phyloP scores from a whole-genome alignment of 805 yeast species.

The Saccharomycopsis sp. region DNA sequence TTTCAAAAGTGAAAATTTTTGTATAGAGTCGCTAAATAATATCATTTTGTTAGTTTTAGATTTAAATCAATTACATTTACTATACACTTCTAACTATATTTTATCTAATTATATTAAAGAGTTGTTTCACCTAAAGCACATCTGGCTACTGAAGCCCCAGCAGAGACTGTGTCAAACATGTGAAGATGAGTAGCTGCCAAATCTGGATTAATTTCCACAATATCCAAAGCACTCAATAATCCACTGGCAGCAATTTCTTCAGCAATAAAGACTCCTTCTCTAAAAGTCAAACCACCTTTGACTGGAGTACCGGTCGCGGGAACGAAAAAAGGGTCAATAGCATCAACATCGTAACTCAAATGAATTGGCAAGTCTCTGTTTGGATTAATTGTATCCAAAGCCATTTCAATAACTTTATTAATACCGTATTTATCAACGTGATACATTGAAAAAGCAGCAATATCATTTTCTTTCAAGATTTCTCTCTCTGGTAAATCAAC shows the following conservation, averaged over 20 bases:
- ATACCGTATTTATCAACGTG: conserved; percentile 94
- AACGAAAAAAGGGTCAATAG: conserved; percentile 87
- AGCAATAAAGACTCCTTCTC: conserved; percentile 89
- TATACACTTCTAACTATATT: too few species aligned
- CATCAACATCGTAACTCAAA: conserved; percentile 92
- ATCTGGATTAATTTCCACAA: conserved; percentile 90
- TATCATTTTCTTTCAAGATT: conserved; percentile 61
- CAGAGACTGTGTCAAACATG: conserved; percentile 75
- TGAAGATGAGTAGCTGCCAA: conserved; percentile 73
- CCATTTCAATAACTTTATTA: conserved; percentile 86
- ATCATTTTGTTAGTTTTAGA: too few species aligned
- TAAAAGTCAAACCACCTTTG: conserved; percentile 87
- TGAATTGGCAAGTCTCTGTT: conserved; percentile 70
- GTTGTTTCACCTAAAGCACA: conserved; percentile 94
- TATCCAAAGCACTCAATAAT: conserved; percentile 78
- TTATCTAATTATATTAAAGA: conserved; percentile 32
- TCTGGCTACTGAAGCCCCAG: conserved; percentile 86
- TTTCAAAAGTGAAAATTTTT: too few species aligned
- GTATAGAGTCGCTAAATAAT: too few species aligned
- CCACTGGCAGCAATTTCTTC: conserved; percentile 92
- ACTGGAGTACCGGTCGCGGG: conserved; percentile 99
- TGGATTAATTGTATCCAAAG: conserved; percentile 72
- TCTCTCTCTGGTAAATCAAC: conserved; percentile 81
- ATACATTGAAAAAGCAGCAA: conserved; percentile 89
- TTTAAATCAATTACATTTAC: too few species aligned